Percentiles rank a stretch among this genome's conserved stretches.
These are phyloP conservation scores for Cladosporium cucumerinum DNA, from an alignment of 2,329 filamentous ascomycete genomes.

Conservation along the genomic window DNA sequence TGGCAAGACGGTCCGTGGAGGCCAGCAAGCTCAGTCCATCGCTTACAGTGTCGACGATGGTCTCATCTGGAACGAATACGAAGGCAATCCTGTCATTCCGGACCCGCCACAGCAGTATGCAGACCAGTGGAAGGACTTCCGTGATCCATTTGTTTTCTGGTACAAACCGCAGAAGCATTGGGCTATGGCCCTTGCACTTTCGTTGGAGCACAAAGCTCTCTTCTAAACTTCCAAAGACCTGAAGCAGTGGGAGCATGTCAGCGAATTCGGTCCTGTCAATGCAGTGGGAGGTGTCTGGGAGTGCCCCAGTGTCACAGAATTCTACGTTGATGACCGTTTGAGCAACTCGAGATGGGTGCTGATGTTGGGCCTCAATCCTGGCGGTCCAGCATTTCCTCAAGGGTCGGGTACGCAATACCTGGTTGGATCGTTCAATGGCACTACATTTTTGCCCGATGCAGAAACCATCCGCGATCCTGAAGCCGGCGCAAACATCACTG, in stretches of 20 bases:
- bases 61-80: slow-evolving; percentile 1
- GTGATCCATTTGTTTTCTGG: slow-evolving; percentile 5
- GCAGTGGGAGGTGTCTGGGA: background rate
- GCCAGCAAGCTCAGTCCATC: slow-evolving; percentile 3
- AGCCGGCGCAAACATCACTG: background rate
- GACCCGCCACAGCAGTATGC: background rate
- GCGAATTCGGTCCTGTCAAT: background rate
- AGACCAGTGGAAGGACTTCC: background rate
- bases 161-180: background rate
- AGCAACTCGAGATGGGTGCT: background rate
- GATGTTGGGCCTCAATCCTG: slow-evolving; percentile 1
- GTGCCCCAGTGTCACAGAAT: background rate
- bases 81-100: background rate
- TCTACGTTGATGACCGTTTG: background rate
- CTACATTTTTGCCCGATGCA: background rate
- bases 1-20: background rate
- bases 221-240: background rate
- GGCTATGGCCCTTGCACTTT: background rate
- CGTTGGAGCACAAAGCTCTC: background rate
- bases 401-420: background rate
- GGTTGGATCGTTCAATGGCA: background rate
- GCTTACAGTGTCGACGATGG: background rate
- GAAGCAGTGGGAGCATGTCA: background rate
- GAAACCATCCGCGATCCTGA: background rate
- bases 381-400: background rate